Evolutionary conservation across 257 asterid species (phyloP), one percentile per base, ranked within the genome.

Genomic region (Phtheirospermum japonicum): DNA sequence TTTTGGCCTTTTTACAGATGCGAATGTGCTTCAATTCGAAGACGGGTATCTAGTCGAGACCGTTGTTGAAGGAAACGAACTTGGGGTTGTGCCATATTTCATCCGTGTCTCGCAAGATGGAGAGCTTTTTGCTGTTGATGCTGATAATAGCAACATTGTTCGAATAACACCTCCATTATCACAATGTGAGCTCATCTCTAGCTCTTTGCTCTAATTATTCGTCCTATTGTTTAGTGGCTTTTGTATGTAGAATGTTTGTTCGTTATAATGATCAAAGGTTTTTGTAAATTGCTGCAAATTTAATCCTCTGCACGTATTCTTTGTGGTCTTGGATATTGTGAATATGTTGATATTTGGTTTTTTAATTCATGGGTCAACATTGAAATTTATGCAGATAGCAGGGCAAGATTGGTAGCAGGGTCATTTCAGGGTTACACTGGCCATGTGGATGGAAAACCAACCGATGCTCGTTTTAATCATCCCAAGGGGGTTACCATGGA

Each of bases 401-500:
- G 99, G 74, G 96, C 92, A 51, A 85, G 97, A 73, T 75, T 89
- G 82, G 90, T 93, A 69, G 99, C 97, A 7, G 99, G 99, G 49
- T 93, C 99, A 42, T 93, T 89, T 79, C 94, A 89, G 79, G 99
- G 99, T 54, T 85, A 72, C 66, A 77, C 85, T 2, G 99, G 97
- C 51, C 94, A 89, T 70, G 97, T 93, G 66, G 99, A 93, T 76
- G 99, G 99, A 64, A 93, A 93, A 74, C 95, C 99, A 16, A 89
- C 67, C 7, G 99, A 93, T 79, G 99, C 97, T 69, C 94, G 96
- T 58, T 89, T 93, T 54, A 76, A 82, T 74, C 86, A 80, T 69
- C 99, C 97, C 2, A 89, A 79, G 77, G 99, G 99, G 57, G 85
- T 90, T 46, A 66, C 97, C 32, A 76, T 89, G 91, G 97, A 93